Evolutionary conservation across 352 stramenopile species (phyloP).

Genomic region (Paralagenidium karlingii): DNA sequence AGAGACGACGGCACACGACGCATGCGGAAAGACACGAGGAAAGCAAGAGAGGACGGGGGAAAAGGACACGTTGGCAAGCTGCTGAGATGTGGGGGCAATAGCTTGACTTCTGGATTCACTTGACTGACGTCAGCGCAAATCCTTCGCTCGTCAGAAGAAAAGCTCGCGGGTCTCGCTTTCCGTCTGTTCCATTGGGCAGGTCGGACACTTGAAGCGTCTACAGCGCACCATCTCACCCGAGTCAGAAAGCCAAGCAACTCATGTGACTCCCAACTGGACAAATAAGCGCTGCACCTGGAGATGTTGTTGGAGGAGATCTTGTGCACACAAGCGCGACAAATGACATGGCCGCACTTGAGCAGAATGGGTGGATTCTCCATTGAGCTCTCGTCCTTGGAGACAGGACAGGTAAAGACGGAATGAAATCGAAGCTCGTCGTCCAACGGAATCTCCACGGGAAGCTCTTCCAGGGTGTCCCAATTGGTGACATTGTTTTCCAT

Average conservation of each 20-base stretch:
- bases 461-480: conserved; percentile 59
- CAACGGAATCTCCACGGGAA: conserved; percentile 71
- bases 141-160: conserved; percentile 70
- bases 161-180: conserved; percentile 59
- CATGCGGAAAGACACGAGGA: too few relatives aligned
- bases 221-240: not conserved
- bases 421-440: conserved; percentile 75
- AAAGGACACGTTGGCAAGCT: too few relatives aligned
- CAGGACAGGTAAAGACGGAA: conserved; percentile 77
- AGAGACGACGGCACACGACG: too few relatives aligned
- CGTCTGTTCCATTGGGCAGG: conserved; percentile 71
- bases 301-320: conserved; percentile 74
- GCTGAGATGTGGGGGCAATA: too few relatives aligned
- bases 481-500: conserved; percentile 67
- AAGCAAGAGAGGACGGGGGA: too few relatives aligned
- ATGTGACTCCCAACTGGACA: conserved; percentile 1
- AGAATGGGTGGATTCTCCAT: conserved; percentile 72
- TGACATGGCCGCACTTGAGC: conserved; percentile 79
- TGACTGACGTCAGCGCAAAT: too few relatives aligned
- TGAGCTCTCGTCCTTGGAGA: conserved; percentile 81
- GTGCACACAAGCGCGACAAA: conserved; percentile 71
- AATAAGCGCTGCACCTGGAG: conserved; percentile 22
- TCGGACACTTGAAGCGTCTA: conserved; percentile 82
- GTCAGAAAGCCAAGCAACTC: not conserved
- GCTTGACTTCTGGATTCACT: too few relatives aligned